phyloP scores from a whole-genome alignment of 805 yeast species.

The Kuraishia ogatae region DNA sequence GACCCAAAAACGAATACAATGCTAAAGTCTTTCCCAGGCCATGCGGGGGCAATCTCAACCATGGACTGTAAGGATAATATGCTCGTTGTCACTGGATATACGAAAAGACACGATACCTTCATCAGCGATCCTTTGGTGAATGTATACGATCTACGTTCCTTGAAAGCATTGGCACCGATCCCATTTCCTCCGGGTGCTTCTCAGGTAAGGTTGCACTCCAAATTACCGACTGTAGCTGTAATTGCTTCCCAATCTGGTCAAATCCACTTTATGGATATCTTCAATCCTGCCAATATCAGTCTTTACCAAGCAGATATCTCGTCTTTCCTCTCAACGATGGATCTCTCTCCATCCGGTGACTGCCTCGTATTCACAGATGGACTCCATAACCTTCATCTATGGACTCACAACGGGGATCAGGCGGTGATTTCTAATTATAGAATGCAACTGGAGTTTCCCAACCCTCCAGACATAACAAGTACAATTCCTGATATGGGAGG shows the following conservation, averaged over 20 bases:
- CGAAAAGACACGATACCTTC: conserved; percentile 50
- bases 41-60: conserved; percentile 52
- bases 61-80: conserved; percentile 58
- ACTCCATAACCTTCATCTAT: conserved; percentile 51
- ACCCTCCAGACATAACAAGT: conserved; percentile 24
- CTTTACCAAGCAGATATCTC: conserved; percentile 59
- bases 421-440: conserved; percentile 23
- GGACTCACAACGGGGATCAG: conserved; percentile 47
- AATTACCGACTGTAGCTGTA: conserved; percentile 65
- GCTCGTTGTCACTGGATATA: conserved; percentile 75
- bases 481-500: conserved; percentile 15
- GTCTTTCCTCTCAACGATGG: conserved; percentile 37
- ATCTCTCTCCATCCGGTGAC: conserved; percentile 67
- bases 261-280: conserved; percentile 76
- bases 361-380: conserved; percentile 63
- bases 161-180: conserved; percentile 68
- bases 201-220: conserved; percentile 79
- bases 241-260: conserved; percentile 75
- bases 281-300: conserved; percentile 61
- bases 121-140: conserved; percentile 74
- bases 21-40: conserved; percentile 48
- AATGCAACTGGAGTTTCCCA: conserved; percentile 50
- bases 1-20: conserved; percentile 42
- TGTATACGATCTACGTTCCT: conserved; percentile 67
- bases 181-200: conserved; percentile 89